These are phyloP conservation scores for Aspergillus niger DNA, from an alignment of 2,329 filamentous ascomycete species.

Conservation along the genomic window DNA sequence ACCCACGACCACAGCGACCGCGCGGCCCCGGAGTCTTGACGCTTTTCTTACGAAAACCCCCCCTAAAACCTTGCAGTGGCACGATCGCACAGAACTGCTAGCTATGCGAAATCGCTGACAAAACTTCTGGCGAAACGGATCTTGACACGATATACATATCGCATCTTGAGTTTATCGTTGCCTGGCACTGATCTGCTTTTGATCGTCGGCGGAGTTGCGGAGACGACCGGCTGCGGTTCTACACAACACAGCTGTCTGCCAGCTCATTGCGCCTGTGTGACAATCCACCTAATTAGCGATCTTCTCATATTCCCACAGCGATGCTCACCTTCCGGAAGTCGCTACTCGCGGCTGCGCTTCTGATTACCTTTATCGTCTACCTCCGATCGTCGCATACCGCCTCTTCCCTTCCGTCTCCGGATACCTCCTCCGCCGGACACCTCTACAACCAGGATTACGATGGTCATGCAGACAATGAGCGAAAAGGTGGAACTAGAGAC, in stretches of 20 bases:
- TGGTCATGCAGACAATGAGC: conserved; percentile 16
- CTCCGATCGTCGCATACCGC: conserved; percentile 61
- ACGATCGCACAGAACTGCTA: neutral
- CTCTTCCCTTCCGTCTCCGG: conserved; percentile 49
- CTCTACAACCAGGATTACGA: conserved; percentile 21
- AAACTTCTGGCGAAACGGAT: conserved; percentile 13
- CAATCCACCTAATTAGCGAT: conserved; percentile 8
- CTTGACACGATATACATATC: neutral
- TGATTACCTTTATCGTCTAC: conserved; percentile 70
- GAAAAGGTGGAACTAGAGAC: conserved; percentile 17
- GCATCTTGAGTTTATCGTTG: neutral
- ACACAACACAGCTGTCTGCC: neutral
- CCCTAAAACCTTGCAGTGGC: neutral
- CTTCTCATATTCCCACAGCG: conserved; percentile 11
- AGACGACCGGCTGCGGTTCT: conserved; percentile 9
- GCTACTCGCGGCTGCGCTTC: conserved; percentile 67
- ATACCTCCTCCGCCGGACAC: conserved; percentile 29
- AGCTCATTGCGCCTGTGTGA: conserved; percentile 2
- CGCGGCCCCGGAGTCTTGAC: neutral
- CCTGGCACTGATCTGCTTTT: neutral
- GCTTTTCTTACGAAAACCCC: neutral
- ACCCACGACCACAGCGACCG: neutral
- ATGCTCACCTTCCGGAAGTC: conserved; percentile 83
- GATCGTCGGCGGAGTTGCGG: conserved; percentile 19
- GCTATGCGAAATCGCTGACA: conserved; percentile 15